Percentiles rank a stretch among this genome's conserved stretches.
Conservation (phyloP, 768 basidiomycete genomes). For the Russula vinacea region DNA sequence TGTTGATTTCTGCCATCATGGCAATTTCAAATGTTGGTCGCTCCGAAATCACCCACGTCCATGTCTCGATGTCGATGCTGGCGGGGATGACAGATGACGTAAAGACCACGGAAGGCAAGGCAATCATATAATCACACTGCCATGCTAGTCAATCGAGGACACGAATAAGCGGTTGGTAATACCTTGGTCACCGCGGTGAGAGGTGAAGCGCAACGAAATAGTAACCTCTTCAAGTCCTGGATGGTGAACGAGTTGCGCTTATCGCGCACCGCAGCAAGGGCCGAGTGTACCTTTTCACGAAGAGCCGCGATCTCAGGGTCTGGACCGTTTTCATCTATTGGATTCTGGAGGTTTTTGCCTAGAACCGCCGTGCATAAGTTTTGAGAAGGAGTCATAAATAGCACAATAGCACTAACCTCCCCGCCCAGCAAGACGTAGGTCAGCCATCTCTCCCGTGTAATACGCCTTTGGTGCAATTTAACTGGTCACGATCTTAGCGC, state of each 20-base stretch:
- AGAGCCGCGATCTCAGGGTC: slow-evolving; percentile 61
- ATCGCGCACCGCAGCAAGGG: slow-evolving; percentile 62
- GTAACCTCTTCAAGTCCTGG: slow-evolving; percentile 76
- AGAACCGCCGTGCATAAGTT: background rate
- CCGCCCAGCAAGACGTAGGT: slow-evolving; percentile 65
- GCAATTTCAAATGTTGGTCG: slow-evolving; percentile 78
- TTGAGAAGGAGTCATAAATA: too few relatives aligned
- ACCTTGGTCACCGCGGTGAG: slow-evolving; percentile 70
- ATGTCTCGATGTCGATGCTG: slow-evolving; percentile 89
- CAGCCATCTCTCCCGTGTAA: slow-evolving; percentile 82
- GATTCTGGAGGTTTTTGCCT: slow-evolving; percentile 61
- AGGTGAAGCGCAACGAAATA: slow-evolving; percentile 84
- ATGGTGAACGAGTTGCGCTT: slow-evolving; percentile 75
- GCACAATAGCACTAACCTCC: slow-evolving; percentile 45
- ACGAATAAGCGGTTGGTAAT: slow-evolving; percentile 6
- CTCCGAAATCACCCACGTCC: slow-evolving; percentile 94
- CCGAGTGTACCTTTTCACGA: slow-evolving; percentile 61
- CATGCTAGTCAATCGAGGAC: background rate
- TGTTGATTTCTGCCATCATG: slow-evolving; percentile 78
- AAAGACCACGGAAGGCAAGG: slow-evolving; percentile 84
- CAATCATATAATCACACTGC: slow-evolving; percentile 84
- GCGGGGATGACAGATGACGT: slow-evolving; percentile 82
- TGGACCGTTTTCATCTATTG: slow-evolving; percentile 58
- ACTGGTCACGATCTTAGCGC: slow-evolving; percentile 73
- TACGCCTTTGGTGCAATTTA: slow-evolving; percentile 91